Base-by-base conservation (phyloP, 148 eudicot genomes). In the Amaranthus palmeri region DNA sequence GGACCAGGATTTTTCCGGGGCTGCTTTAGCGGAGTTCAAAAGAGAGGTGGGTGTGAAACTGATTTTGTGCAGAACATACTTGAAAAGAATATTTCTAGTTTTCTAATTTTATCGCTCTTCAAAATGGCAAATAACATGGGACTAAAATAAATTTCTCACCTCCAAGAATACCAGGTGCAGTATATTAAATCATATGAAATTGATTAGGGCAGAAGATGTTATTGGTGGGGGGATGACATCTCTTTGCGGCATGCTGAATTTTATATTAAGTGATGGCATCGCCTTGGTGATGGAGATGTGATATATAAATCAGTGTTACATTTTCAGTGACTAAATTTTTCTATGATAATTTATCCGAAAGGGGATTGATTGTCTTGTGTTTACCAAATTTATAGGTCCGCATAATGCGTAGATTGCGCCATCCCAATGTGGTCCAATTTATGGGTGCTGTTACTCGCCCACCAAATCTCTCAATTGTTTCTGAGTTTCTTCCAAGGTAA, bases 361-460 rank as follows among this genome's bases (percentile, higher is more conserved):
- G 60, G 44, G 60, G 56, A 40, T 66, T 74, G 59, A 53, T 74
- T 13, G n/a, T 13, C 68, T 70, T 44, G 49, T 46, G 18, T 46
- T 54, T 15, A n/a, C 17, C 43, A 4, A 49, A 15, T 17, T 59
- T 71, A 47, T 84, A 96, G 99, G 97, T 96, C 65, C 92, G 97
- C 50, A 96, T 96, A 53, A 96, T 96, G 99, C 97, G 91, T 10
- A 84, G 97, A 82, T 86, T 92, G 83, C 93, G 97, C 18, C 96
- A 96, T 90, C 96, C 90, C 59, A 96, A 92, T 85, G 92, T 96
- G 63, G 97, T 96, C 77, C 84, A 87, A 75, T 96, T 92, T 83
- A 90, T 96, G 99, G 99, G 99, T 79, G 99, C 99, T 70, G 97
- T 96, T 71, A 96, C 99, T 76, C 92, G 99, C 25, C 97, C 99